Conservation (phyloP, 1,284 basidiomycete genomes). For the Ustilago tritici region DNA sequence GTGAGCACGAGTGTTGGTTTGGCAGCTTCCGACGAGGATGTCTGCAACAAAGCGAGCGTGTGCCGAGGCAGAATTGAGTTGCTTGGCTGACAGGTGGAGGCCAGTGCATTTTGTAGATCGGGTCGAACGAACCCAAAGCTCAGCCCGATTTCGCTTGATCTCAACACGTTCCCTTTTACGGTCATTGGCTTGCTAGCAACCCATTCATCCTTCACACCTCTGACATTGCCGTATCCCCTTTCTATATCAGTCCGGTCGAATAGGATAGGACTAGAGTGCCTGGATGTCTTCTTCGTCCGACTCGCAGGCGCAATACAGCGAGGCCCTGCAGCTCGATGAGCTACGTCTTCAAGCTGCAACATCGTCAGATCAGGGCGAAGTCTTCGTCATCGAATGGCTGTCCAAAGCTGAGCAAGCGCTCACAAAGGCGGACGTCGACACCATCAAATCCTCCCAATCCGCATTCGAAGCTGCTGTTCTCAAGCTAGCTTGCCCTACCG, state of each 20-base stretch:
- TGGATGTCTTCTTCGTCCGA: conserved; percentile 26
- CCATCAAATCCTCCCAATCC: conserved; percentile 76
- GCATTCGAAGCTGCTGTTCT: conserved; percentile 77
- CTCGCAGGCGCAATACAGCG: conserved; percentile 28
- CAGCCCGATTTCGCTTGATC: background rate
- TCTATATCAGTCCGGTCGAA: background rate
- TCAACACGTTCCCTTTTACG: background rate
- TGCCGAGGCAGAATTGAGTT: background rate
- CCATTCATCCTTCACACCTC: background rate
- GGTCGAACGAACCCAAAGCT: background rate
- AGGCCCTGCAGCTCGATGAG: conserved; percentile 49
- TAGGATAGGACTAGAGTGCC: background rate
- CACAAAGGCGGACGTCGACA: conserved; percentile 65
- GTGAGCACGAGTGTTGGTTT: background rate
- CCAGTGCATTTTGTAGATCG: conserved; percentile 35
- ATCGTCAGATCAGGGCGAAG: conserved; percentile 80
- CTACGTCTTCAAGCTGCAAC: conserved; percentile 69
- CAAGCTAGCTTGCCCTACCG: conserved; percentile 73
- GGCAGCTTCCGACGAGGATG: background rate
- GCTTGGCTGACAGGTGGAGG: conserved; percentile 30
- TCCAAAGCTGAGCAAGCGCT: conserved; percentile 77
- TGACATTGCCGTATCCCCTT: background rate
- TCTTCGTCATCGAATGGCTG: conserved; percentile 86
- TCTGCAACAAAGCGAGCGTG: too few species aligned
- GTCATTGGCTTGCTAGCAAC: background rate